phyloP scores from a whole-genome alignment of 768 basidiomycete genomes.

The Sarcodon sp. region DNA sequence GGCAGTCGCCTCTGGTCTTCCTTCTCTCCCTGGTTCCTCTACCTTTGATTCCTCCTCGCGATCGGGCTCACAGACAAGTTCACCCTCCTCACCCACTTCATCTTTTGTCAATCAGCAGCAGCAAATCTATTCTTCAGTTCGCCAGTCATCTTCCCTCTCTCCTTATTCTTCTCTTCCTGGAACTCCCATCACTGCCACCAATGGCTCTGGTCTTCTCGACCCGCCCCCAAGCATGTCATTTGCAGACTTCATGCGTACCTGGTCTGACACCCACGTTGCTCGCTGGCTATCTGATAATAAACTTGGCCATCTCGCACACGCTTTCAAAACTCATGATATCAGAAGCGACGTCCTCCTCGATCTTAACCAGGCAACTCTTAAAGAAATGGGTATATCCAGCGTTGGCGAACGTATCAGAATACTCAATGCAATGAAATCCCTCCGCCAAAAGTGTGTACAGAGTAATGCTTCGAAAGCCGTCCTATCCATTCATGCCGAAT shows the following conservation, averaged over 20 bases:
- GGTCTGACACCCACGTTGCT: slow-evolving; percentile 60
- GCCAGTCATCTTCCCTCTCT: slow-evolving; percentile 24
- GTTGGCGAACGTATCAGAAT: slow-evolving; percentile 91
- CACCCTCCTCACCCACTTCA: slow-evolving; percentile 23
- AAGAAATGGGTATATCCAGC: slow-evolving; percentile 82
- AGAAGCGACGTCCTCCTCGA: slow-evolving; percentile 86
- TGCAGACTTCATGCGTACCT: slow-evolving; percentile 52
- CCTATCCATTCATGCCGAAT: background rate
- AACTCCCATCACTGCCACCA: slow-evolving; percentile 19
- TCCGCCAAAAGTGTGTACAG: slow-evolving; percentile 43
- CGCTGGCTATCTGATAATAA: slow-evolving; percentile 72
- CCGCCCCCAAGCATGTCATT: slow-evolving; percentile 48
- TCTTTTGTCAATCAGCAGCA: slow-evolving; percentile 14
- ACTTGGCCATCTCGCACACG: slow-evolving; percentile 51
- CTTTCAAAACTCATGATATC: slow-evolving; percentile 83
- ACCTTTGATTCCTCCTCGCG: slow-evolving; percentile 23
- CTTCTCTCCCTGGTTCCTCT: slow-evolving; percentile 5
- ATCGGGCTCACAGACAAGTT: slow-evolving; percentile 21
- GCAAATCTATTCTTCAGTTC: slow-evolving; percentile 19
- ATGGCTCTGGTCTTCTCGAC: slow-evolving; percentile 30
- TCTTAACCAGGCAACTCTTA: slow-evolving; percentile 74
- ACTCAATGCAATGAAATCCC: slow-evolving; percentile 66
- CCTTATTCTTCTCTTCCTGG: slow-evolving; percentile 27
- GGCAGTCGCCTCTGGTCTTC: no score
- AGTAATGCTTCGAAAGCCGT: background rate